Evolutionary conservation across 2,329 filamentous ascomycete species (phyloP).

Genomic region (Aspergillus clavatus): DNA sequence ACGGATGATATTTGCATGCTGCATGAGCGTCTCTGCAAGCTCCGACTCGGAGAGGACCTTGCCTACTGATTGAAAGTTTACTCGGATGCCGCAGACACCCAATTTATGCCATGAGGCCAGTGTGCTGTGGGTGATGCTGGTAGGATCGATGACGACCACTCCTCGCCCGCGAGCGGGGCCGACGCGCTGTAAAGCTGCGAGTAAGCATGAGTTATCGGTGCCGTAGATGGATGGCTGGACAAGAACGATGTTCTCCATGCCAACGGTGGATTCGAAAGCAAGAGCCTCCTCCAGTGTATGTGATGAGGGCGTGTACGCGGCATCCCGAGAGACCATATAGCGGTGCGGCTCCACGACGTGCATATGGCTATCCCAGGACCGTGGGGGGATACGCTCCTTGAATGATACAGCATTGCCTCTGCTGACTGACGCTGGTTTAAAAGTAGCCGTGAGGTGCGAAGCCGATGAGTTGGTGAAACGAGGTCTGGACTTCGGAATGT

Average conservation of each 20-base stretch:
- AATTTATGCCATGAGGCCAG: slow-evolving; percentile 52
- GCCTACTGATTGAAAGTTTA: slow-evolving; percentile 55
- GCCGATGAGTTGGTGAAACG: slow-evolving; percentile 12
- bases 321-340: slow-evolving; percentile 47
- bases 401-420: slow-evolving; percentile 10
- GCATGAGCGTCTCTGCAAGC: slow-evolving; percentile 41
- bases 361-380: slow-evolving; percentile 60
- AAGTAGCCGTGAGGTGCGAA: slow-evolving; percentile 11
- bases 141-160: slow-evolving; percentile 54
- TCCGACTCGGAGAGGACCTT: slow-evolving; percentile 38
- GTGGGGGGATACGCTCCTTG: slow-evolving; percentile 25
- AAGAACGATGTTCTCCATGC: slow-evolving; percentile 54
- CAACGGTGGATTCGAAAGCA: slow-evolving; percentile 48
- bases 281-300: slow-evolving; percentile 51
- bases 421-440: slow-evolving; percentile 5
- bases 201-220: slow-evolving; percentile 55
- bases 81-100: slow-evolving; percentile 55
- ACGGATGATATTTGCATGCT: slow-evolving; percentile 49
- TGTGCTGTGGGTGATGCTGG: slow-evolving; percentile 32
- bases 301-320: slow-evolving; percentile 49
- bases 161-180: slow-evolving; percentile 50
- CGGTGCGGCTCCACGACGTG: slow-evolving; percentile 54
- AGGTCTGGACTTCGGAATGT: too few species aligned
- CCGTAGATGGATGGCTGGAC: slow-evolving; percentile 61
- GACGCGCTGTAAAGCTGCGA: slow-evolving; percentile 50